Conservation (phyloP, 306 rosid genomes). For the Glycine latifolia region DNA sequence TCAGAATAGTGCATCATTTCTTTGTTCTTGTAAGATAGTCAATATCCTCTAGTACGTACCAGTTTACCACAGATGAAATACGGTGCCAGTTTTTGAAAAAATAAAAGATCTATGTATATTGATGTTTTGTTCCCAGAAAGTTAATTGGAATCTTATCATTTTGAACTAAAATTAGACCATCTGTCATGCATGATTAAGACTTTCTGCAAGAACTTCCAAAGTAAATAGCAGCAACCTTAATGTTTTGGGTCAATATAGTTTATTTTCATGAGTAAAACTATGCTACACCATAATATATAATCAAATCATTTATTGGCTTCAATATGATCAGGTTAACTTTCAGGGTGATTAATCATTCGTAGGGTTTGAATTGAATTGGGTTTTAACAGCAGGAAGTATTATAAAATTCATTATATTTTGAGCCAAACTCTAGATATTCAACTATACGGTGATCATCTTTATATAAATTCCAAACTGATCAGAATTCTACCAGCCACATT, state of each 20-base stretch:
- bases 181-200: not conserved
- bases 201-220: not conserved
- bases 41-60: not conserved
- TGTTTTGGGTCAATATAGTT: not conserved
- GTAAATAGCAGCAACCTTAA: not conserved
- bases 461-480: not conserved
- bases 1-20: conserved; percentile 17
- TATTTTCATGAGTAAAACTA: not conserved
- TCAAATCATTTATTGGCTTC: not conserved
- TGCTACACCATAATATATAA: not conserved
- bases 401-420: not conserved
- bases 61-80: not conserved
- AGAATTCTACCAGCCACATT: not conserved
- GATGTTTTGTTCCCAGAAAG: conserved; percentile 18
- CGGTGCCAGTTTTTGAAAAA: not conserved
- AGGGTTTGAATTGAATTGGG: not conserved
- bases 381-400: not conserved
- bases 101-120: not conserved
- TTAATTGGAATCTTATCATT: conserved; percentile 13
- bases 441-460: not conserved
- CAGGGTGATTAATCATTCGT: not conserved
- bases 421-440: not conserved
- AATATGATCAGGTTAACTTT: not conserved
- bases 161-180: not conserved
- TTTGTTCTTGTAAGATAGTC: conserved; percentile 15